Evolutionary conservation across 2,329 filamentous ascomycete genomes (phyloP).

Genomic region (Grosmannia penicillata): DNA sequence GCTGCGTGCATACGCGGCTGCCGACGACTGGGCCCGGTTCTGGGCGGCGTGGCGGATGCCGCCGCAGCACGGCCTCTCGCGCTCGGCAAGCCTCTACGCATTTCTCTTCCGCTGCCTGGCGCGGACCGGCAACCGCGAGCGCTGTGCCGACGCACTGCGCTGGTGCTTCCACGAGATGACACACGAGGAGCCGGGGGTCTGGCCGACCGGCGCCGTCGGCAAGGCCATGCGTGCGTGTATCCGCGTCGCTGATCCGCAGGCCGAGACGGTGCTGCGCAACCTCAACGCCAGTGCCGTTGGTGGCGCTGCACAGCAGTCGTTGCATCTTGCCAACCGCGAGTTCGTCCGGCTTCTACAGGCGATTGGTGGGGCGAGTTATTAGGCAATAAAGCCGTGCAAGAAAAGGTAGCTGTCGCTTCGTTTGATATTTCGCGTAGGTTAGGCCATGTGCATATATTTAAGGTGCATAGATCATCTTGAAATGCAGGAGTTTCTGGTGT

Average conservation of each 20-base stretch:
- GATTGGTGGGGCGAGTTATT: too few species aligned
- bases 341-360: slow-evolving; percentile 5
- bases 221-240: slow-evolving; percentile 39
- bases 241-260: slow-evolving; percentile 34
- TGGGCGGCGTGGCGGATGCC: slow-evolving; percentile 46
- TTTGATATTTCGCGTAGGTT: too few species aligned
- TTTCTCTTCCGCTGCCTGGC: slow-evolving; percentile 36
- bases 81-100: slow-evolving; percentile 39
- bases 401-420: too few species aligned
- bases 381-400: too few species aligned
- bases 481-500: too few species aligned
- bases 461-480: too few species aligned
- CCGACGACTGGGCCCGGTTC: slow-evolving; percentile 38
- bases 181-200: slow-evolving; percentile 35
- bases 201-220: slow-evolving; percentile 26
- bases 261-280: slow-evolving; percentile 22
- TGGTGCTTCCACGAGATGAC: slow-evolving; percentile 45
- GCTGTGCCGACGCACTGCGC: slow-evolving; percentile 33
- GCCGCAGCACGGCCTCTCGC: slow-evolving; percentile 29
- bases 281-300: slow-evolving; percentile 10
- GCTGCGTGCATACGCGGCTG: slow-evolving; percentile 29
- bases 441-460: too few species aligned
- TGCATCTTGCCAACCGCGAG: slow-evolving; percentile 2
- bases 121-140: slow-evolving; percentile 23
- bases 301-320: not conserved